Base-by-base conservation (phyloP, 208 protist genomes). In the Trypanosoma lewisi region DNA sequence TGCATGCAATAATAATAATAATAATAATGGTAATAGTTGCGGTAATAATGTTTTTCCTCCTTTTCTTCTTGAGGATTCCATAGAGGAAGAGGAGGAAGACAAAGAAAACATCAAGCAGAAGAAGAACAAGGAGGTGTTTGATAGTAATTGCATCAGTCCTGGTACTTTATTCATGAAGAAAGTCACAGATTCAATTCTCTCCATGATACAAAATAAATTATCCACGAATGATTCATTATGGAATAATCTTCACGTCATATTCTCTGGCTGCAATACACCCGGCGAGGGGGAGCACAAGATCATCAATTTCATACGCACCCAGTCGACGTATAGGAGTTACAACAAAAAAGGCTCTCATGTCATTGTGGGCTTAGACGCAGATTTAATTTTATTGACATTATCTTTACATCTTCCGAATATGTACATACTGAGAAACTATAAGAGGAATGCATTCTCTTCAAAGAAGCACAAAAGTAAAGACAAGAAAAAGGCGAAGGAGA, bases 61-160 rank as follows among this genome's bases (percentile, higher is more conserved):
- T n/a, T n/a, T n/a, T n/a, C n/a, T 19, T 9, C 1, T 47, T 47
- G 42, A 47, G n/a, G 42, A 4, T 19, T 19, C 2, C 16, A 21
- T 7, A 19, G 42, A 47, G 5, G 16, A 19, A 16, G 23, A 14
- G 42, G 1, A 7, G 16, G 17, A 47, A 23, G 42, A 12, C 4
- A n/a, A 14, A n/a, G 42, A 47, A n/a, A n/a, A 5, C 47, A 16
- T 9, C 2, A 25, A 52, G 3, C 21, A 52, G 2, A 52, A 39
- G 11, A 6, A 31, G 41, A 9, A 17, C 2, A 51, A 14, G 27
- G 33, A 45, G 19, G 25, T 36, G 27, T 99, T 98, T 42, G 98
- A 99, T 73, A 95, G 81, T 48, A 99, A 99, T 80, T 93, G 82
- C 70, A 99, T 99, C 50, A 99, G 98, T 0, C 99, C 99, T 2